These are phyloP conservation scores for Nothophaeocryptopus gaeumannii DNA, from an alignment of 2,329 filamentous ascomycete genomes.

Conservation along the genomic window DNA sequence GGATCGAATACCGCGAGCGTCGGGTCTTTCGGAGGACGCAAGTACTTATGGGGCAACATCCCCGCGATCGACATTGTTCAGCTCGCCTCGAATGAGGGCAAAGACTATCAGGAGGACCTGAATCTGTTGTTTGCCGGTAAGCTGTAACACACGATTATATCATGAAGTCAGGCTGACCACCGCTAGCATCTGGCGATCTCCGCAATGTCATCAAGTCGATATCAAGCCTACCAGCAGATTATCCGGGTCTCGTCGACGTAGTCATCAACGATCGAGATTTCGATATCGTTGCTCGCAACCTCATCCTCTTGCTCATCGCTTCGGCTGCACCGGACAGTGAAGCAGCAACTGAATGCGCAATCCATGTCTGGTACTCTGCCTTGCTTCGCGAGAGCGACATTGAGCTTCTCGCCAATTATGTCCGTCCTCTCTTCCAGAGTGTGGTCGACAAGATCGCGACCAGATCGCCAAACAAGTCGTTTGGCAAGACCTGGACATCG, in stretches of 20 bases:
- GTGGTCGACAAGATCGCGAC: constrained; percentile 35
- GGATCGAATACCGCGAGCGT: too few relatives aligned
- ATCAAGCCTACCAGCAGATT: too few relatives aligned
- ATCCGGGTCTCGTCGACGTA: too few relatives aligned
- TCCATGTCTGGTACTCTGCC: constrained; percentile 50
- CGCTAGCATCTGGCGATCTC: constrained; percentile 41
- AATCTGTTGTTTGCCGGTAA: constrained; percentile 38
- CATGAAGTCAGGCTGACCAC: not conserved
- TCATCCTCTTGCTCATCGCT: constrained; percentile 39
- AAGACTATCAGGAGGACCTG: constrained; percentile 8
- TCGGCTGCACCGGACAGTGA: constrained; percentile 16
- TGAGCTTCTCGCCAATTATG: constrained; percentile 20
- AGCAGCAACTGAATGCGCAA: constrained; percentile 34
- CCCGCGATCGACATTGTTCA: constrained; percentile 42
- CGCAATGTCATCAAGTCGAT: constrained; percentile 46
- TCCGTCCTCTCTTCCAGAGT: constrained; percentile 36
- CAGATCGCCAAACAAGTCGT: constrained; percentile 25
- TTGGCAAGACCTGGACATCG: too few relatives aligned
- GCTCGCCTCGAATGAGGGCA: constrained; percentile 33
- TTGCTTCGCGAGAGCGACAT: constrained; percentile 30
- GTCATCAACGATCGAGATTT: constrained; percentile 44
- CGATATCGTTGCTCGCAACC: constrained; percentile 34
- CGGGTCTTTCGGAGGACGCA: constrained; percentile 33
- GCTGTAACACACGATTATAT: not conserved
- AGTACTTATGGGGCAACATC: constrained; percentile 43